These are phyloP conservation scores for Rhinocladiella similis DNA, from an alignment of 2,329 filamentous ascomycete species.

Conservation along the genomic window DNA sequence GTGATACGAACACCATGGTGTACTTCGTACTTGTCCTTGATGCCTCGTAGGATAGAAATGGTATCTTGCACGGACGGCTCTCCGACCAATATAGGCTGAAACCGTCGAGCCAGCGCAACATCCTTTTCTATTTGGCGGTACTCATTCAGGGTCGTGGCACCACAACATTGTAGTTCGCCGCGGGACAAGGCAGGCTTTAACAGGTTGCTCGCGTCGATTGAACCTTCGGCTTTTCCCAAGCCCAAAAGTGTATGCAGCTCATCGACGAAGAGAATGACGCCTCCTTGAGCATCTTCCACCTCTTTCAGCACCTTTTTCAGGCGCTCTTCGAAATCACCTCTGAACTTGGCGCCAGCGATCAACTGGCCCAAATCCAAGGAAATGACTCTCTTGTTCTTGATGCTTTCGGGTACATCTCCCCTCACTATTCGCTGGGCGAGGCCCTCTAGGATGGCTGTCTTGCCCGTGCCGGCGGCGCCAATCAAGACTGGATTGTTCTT, in stretches of 20 bases:
- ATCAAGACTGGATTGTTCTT: constrained; percentile 99
- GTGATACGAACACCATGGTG: constrained; percentile 96
- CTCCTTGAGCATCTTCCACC: constrained; percentile 82
- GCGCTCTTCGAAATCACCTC: constrained; percentile 94
- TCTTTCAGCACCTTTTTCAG: constrained; percentile 89
- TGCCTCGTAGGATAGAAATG: constrained; percentile 90
- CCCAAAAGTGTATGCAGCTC: constrained; percentile 90
- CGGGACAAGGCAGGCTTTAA: constrained; percentile 91
- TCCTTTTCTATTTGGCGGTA: constrained; percentile 96
- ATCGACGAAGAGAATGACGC: constrained; percentile 92
- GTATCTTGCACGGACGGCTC: constrained; percentile 91
- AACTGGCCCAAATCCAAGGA: constrained; percentile 85
- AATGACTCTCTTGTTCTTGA: constrained; percentile 91
- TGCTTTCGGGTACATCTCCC: constrained; percentile 91
- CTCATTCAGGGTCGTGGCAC: constrained; percentile 88
- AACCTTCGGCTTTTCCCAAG: constrained; percentile 91
- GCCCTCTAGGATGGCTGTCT: constrained; percentile 96
- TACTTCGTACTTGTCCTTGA: constrained; percentile 97
- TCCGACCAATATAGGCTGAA: constrained; percentile 91
- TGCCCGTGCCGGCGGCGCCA: constrained; percentile 96
- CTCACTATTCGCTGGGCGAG: constrained; percentile 88
- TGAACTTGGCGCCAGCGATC: constrained; percentile 92
- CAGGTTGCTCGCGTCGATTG: constrained; percentile 92
- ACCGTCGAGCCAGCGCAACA: constrained; percentile 84
- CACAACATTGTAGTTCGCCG: constrained; percentile 91